Evolutionary conservation across 305 asterid genomes (phyloP).

Genomic region (Galium porrigens): DNA sequence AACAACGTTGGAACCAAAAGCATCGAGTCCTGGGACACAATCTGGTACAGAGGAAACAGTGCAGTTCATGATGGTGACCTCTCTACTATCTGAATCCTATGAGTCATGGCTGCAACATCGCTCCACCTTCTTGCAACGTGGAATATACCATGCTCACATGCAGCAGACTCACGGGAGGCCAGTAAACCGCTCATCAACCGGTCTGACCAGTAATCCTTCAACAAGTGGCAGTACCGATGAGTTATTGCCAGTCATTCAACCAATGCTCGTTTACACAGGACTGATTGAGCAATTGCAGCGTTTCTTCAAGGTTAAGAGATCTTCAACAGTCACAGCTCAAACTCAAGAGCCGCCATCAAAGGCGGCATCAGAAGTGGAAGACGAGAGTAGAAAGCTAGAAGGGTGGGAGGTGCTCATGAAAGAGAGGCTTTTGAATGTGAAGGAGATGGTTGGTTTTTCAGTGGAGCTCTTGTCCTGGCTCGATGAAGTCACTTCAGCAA

Average conservation of each 20-base stretch:
- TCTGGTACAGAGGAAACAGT: conserved; percentile 88
- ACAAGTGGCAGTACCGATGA: conserved; percentile 34
- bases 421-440: conserved; percentile 52
- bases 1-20: conserved; percentile 46
- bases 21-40: conserved; percentile 38
- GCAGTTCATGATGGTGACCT: conserved; percentile 97
- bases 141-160: conserved; percentile 80
- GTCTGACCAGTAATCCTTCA: conserved; percentile 13
- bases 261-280: conserved; percentile 89
- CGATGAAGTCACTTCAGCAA: conserved; percentile 57
- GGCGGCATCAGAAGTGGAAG: conserved; percentile 32
- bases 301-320: conserved; percentile 53
- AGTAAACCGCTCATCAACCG: conserved; percentile 26
- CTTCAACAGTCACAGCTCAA: conserved; percentile 22
- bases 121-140: conserved; percentile 66
- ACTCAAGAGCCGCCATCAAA: conserved; percentile 13
- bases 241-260: conserved; percentile 51
- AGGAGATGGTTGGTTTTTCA: conserved; percentile 71
- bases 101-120: conserved; percentile 92
- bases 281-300: conserved; percentile 87
- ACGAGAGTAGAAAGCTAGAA: conserved; percentile 49
- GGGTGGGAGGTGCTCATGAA: conserved; percentile 80
- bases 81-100: conserved; percentile 78
- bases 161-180: conserved; percentile 62
- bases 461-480: conserved; percentile 80